These are phyloP conservation scores for Leucogyrophana mollusca DNA, from an alignment of 768 basidiomycete genomes.

Conservation along the genomic window DNA sequence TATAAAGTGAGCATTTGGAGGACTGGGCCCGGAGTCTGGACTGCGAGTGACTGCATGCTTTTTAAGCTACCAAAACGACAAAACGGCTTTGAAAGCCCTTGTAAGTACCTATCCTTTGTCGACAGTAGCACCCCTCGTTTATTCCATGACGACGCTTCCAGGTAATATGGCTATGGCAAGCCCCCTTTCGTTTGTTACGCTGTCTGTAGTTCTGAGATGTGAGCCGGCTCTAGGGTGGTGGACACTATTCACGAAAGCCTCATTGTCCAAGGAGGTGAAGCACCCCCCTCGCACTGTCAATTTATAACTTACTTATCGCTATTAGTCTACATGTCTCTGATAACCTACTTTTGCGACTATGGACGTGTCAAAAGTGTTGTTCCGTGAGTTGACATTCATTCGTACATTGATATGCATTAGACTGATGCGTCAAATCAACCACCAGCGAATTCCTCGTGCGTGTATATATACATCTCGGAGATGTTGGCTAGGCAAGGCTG, in stretches of 20 bases:
- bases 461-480: neutral
- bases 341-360: neutral
- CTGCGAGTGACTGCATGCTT: neutral
- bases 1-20: neutral
- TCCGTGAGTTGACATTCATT: neutral
- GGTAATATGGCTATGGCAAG: neutral
- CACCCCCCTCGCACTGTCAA: too few species aligned
- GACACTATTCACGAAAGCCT: neutral
- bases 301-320: neutral
- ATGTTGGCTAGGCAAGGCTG: neutral
- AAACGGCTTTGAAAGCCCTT: neutral
- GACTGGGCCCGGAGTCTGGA: neutral
- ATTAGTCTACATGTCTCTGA: neutral
- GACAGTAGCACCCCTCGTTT: neutral
- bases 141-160: neutral
- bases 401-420: too few species aligned
- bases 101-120: neutral
- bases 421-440: too few species aligned
- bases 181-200: too few species aligned
- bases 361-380: neutral
- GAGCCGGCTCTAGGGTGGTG: neutral
- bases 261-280: neutral
- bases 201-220: too few species aligned
- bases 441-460: too few species aligned
- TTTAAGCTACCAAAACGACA: neutral